Evolutionary conservation across 2,329 filamentous ascomycete species (phyloP).

Genomic region (Dactylellina drechsleri): DNA sequence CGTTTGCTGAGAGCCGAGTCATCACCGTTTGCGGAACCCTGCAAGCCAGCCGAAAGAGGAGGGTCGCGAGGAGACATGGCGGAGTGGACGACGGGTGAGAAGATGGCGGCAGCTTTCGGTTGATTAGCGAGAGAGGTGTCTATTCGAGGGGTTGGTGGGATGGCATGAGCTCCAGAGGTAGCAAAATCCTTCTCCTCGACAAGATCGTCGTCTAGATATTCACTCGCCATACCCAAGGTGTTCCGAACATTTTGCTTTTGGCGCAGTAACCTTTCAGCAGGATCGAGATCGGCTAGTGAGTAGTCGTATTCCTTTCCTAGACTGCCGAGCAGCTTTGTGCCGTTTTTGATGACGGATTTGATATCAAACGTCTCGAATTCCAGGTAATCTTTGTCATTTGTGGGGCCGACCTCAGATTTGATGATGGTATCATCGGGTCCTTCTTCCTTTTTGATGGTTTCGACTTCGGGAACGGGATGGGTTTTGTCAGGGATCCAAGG

Average conservation of each 20-base stretch:
- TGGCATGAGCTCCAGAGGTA: slow-evolving; percentile 60
- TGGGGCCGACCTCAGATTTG: slow-evolving; percentile 34
- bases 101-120: slow-evolving; percentile 63
- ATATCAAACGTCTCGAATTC: slow-evolving; percentile 80
- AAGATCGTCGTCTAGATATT: slow-evolving; percentile 85
- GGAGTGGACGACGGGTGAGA: slow-evolving; percentile 62
- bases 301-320: slow-evolving; percentile 85
- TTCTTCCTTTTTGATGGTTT: slow-evolving; percentile 61
- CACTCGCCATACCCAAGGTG: slow-evolving; percentile 83
- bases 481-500: slow-evolving; percentile 86
- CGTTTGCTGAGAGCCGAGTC: slow-evolving; percentile 84
- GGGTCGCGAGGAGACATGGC: slow-evolving; percentile 65
- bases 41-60: slow-evolving; percentile 61
- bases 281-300: slow-evolving; percentile 81
- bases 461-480: slow-evolving; percentile 67
- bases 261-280: slow-evolving; percentile 80
- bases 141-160: slow-evolving; percentile 63
- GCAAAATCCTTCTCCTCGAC: slow-evolving; percentile 73
- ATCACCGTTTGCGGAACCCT: slow-evolving; percentile 63
- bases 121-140: slow-evolving; percentile 66
- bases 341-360: slow-evolving; percentile 79
- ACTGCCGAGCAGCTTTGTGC: slow-evolving; percentile 83
- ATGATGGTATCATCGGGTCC: slow-evolving; percentile 22
- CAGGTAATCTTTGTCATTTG: slow-evolving; percentile 71
- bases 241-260: slow-evolving; percentile 88